phyloP scores from a whole-genome alignment of 371 early-diverging fungal genomes.

The Mucor saturninus region DNA sequence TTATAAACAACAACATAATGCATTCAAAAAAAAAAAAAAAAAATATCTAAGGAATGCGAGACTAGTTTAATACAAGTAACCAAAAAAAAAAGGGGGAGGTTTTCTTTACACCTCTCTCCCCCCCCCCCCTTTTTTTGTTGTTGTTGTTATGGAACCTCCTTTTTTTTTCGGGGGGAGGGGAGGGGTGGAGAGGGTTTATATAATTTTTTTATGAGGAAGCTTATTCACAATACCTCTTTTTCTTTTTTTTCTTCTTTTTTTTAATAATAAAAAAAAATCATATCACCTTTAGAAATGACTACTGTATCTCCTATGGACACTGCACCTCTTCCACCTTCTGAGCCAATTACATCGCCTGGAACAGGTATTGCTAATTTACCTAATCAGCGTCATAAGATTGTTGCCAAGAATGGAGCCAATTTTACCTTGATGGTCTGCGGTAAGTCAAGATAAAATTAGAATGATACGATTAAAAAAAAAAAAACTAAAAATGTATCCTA shows the following conservation, averaged over 20 bases:
- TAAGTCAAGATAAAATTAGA: constrained; percentile 37
- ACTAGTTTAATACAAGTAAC: no score
- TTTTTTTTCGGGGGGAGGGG: no score
- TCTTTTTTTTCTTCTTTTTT: constrained; percentile 12
- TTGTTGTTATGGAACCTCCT: no score
- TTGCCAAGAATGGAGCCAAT: constrained; percentile 91
- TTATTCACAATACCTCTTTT: constrained; percentile 1
- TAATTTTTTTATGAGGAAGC: background rate
- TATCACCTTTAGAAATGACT: constrained; percentile 17
- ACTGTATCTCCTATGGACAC: constrained; percentile 39
- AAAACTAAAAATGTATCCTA: constrained; percentile 9
- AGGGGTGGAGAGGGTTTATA: background rate
- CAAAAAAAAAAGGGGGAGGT: no score
- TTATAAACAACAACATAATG: no score
- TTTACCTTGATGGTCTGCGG: constrained; percentile 98
- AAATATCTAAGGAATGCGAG: no score
- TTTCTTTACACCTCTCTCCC: no score
- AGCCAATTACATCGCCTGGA: constrained; percentile 63
- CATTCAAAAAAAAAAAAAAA: constrained; percentile 38
- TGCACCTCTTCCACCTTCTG: constrained; percentile 43
- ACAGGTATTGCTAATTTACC: constrained; percentile 99
- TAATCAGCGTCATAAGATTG: constrained; percentile 97
- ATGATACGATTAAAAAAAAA: background rate
- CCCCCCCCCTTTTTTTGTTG: no score
- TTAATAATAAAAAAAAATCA: background rate